Base-by-base conservation (phyloP, 1,139 yeast species). In the Hyphopichia burtonii region DNA sequence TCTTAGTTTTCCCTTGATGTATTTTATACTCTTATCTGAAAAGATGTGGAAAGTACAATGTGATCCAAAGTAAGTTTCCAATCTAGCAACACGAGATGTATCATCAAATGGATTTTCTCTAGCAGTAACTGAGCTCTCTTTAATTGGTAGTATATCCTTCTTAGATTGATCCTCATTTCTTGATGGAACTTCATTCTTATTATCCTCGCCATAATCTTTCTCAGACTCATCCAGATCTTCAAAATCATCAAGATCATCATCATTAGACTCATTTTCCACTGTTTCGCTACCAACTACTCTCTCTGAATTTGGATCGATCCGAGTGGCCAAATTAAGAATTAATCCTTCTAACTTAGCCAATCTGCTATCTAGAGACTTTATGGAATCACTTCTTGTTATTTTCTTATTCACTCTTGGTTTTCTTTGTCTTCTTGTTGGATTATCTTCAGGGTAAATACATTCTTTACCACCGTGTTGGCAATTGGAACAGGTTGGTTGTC, bases 351-450 rank as follows among this genome's bases (percentile, higher is more conserved):
- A 37, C 14, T 28, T 38, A 14, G 37, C 41, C 5, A 38, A 19
- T 15, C 37, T 33, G 12, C 12, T 19, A 30, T 38, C 36, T 10
- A 38, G 17, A 3, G 32, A 12, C n/a, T 34, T 27, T n/a, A 38
- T 25, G 3, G 41, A 28, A 7, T 38, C 28, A 4, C 11, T 17
- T 31, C 32, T 38, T 2, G 22, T 17, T 6, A 31, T 18, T 32
- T 38, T 38, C 3, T 17, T n/a, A 14, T 32, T 32, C 6, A 34
- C 55, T 51, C 15, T 39, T 16, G 16, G 44, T 18, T 10, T 47
- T 46, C 20, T 42, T 46, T n/a, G 14, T 25, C 11, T 25, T 25
- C 28, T 25, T 8, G 28, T 25, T 8, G 28, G n/a, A 5, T 32
- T 34, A 19, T 12, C 19, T 12, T 25, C 28, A 2, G 41, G 41